Evolutionary conservation across 305 asterid species (phyloP).

Genomic region (Fraxinus baroniana): DNA sequence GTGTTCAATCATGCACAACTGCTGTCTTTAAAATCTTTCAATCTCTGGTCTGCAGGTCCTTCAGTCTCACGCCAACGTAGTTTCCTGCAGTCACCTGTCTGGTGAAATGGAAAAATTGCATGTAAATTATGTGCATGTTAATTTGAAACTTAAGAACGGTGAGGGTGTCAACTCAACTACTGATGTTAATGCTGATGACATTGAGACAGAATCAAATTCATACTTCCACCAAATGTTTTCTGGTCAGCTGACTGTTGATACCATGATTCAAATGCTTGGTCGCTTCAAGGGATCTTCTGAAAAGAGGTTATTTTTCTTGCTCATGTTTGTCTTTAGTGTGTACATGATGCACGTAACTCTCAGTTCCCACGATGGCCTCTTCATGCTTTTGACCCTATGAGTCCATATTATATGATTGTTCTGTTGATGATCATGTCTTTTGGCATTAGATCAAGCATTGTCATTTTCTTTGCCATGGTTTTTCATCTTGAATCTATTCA

Average conservation of each 20-base stretch:
- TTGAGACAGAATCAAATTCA: conserved; percentile 78
- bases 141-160: conserved; percentile 53
- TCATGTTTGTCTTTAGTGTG: neutral
- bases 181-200: conserved; percentile 66
- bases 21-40: conserved; percentile 13
- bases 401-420: conserved; percentile 9
- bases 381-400: conserved; percentile 14
- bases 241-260: conserved; percentile 66
- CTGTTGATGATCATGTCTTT: conserved; percentile 11
- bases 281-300: conserved; percentile 83
- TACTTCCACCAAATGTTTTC: conserved; percentile 93
- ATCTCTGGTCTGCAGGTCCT: conserved; percentile 58
- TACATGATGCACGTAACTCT: conserved; percentile 2
- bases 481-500: neutral
- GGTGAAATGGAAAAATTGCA: conserved; percentile 78
- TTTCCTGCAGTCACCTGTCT: conserved; percentile 58
- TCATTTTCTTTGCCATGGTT: neutral
- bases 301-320: conserved; percentile 48
- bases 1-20: neutral
- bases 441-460: conserved; percentile 4
- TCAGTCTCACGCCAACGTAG: conserved; percentile 60
- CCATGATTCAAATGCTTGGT: conserved; percentile 81
- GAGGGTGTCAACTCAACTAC: conserved; percentile 52
- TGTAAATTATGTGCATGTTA: conserved; percentile 51
- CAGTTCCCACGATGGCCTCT: neutral